Conservation (phyloP, 345 rosid genomes). For the Syzygium grande region DNA sequence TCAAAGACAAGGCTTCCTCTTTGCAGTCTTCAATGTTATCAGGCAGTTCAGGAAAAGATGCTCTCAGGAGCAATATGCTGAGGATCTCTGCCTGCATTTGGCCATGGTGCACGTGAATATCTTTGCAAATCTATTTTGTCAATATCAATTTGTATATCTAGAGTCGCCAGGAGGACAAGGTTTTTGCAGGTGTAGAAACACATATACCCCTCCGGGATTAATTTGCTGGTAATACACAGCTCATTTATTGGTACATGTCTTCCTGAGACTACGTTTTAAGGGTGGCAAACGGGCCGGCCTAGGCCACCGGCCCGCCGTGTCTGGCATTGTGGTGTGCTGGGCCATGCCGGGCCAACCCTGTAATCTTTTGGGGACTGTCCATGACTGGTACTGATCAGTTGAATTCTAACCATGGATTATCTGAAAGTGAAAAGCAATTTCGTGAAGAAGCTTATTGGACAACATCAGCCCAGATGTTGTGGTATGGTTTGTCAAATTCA, state of each 20-base stretch:
- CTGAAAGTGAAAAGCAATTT: neutral
- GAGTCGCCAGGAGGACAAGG: neutral
- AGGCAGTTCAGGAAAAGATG: conserved; percentile 50
- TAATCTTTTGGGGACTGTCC: neutral
- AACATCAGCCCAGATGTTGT: neutral
- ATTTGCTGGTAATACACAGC: conserved; percentile 1
- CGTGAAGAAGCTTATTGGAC: neutral
- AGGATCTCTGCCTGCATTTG: neutral
- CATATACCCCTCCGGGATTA: neutral
- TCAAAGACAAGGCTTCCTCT: conserved; percentile 83
- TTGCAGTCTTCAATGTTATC: conserved; percentile 90
- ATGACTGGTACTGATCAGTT: neutral
- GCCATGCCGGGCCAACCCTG: neutral
- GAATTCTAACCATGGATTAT: neutral
- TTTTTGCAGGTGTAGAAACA: neutral
- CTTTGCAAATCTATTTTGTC: conserved; percentile 5
- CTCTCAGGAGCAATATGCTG: conserved; percentile 15
- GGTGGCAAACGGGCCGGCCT: neutral
- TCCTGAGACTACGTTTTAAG: neutral
- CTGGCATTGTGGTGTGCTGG: neutral
- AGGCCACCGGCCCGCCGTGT: neutral
- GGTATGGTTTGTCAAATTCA: neutral
- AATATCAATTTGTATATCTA: neutral
- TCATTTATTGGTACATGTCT: neutral
- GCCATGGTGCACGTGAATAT: neutral